Evolutionary conservation across 768 basidiomycete genomes (phyloP).

Genomic region (Leccinum aurantiacum): DNA sequence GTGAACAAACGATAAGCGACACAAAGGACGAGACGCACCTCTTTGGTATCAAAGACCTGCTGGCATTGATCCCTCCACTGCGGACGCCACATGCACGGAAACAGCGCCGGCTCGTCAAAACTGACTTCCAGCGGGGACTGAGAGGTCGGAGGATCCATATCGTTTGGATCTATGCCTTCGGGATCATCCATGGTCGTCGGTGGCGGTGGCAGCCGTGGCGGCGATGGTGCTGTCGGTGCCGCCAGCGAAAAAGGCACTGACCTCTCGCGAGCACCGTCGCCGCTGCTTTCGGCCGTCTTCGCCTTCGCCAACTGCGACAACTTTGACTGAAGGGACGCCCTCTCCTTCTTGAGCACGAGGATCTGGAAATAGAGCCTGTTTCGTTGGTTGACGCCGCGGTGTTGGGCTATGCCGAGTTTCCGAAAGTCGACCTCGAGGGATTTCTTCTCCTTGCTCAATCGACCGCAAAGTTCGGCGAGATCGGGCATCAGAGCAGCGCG

Average conservation of each 20-base stretch:
- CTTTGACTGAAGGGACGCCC: constrained; percentile 19
- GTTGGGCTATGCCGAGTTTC: constrained; percentile 19
- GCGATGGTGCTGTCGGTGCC: constrained; percentile 7
- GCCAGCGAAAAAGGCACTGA: not conserved
- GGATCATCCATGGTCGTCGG: not conserved
- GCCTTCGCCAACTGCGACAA: constrained; percentile 4
- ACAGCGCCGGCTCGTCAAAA: constrained; percentile 21
- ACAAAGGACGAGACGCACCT: constrained; percentile 16
- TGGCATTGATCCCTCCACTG: constrained; percentile 28
- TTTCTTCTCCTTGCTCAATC: constrained; percentile 31
- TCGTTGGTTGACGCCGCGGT: constrained; percentile 16
- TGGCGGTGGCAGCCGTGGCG: not conserved
- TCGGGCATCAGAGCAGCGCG: constrained; percentile 61
- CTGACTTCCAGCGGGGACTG: constrained; percentile 2
- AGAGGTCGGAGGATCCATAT: constrained; percentile 8
- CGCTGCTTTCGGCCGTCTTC: not conserved
- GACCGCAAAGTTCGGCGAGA: constrained; percentile 38
- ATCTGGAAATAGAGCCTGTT: constrained; percentile 20
- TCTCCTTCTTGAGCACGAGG: constrained; percentile 23
- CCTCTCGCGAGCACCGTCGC: not conserved
- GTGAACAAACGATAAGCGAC: not conserved
- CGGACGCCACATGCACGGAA: constrained; percentile 33
- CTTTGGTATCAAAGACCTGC: constrained; percentile 30
- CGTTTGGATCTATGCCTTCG: constrained; percentile 24
- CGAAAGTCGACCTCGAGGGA: constrained; percentile 21